Evolutionary conservation across 352 stramenopile species (phyloP), one percentile per base, ranked within the genome.

Genomic region (Globisporangium paroecandrum): DNA sequence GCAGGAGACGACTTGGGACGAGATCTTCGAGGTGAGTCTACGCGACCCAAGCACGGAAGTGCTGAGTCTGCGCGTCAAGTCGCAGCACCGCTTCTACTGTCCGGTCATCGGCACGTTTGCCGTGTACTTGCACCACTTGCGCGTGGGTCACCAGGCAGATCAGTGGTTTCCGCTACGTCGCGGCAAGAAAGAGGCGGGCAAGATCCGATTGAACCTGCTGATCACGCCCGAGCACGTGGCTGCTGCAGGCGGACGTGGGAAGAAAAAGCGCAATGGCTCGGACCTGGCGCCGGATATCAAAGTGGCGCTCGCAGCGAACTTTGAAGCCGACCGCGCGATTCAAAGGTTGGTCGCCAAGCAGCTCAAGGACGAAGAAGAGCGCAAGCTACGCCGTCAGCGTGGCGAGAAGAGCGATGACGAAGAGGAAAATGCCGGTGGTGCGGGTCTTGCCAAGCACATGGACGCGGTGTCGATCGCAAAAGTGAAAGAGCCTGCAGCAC

Each of bases 11-110:
- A 89, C 51, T 65, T 93, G 85, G 85, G 90, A 91, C 64, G 76
- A 93, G 47, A 90, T 89, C 74, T 89, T 93, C 36, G 75, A 91
- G 61, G 54, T 91, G 46, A 74, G 76, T 13, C 61, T 93, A 0
- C 66, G 69, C 15, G 72, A 89, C 46, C 77, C 82, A 3, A 67
- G 69, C n/a, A 74, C 70, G 13, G 76, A 90, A 60, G 76, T 91
- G 22, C 63, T 93, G 24, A 90, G 78, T 36, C 83, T 93, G 66
- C 85, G 85, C 53, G 81, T 91, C 46, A 93, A 91, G 78, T 89
- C 72, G 62, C 82, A 91, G 41, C 71, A 86, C 64, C 64, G 82
- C 70, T 34, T 93, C 34, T 89, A 89, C 68, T 85, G 79, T 60
- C 82, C 82, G 32, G 74, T 74, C 1, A 77, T 93, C 54, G 85